Base-by-base conservation (phyloP, 345 rosid genomes). In the Salix brachista region DNA sequence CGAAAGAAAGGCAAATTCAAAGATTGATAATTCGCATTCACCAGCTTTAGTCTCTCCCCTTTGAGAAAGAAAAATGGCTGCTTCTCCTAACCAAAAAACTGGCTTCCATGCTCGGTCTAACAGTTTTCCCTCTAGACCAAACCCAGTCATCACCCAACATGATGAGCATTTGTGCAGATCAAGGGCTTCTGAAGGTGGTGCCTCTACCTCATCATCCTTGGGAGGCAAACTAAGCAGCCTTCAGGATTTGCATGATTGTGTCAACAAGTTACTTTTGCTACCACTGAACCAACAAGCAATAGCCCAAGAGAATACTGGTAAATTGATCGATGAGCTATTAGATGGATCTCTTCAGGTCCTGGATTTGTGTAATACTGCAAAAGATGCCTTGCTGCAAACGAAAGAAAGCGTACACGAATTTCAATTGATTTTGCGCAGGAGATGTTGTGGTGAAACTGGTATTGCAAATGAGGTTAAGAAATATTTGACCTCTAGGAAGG, bases 401-500 rank as follows among this genome's bases (percentile, higher is more conserved):
- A 79, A 79, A 71, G 80, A 81, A 70, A 66, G 48, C 10, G 11
- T 73, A 8, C 80, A 60, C 19, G 78, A 80, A 12, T 78, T 85
- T 70, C 80, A 86, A 78, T 84, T 83, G 17, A 44, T 13, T 11
- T 44, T 44, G 65, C 70, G 72, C 26, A 32, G 79, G 73, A 78
- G 72, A 75, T 32, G 76, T 26, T 73, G 34, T 4, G 74, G 74
- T 48, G 39, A 73, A 42, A 30, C 11, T 14, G 66, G 37, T n/a
- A 41, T 76, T 10, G 17, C 80, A 0, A 16, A 26, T 21, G 87
- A 80, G 67, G 81, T 84, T 30, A 81, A 74, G 73, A 84, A 83
- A 56, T 89, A 83, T 82, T 32, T 88, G 18, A 65, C 85, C 77
- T 77, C 84, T 4, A 86, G 91, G 84, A 88, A 80, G 73, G 44